Evolutionary conservation across 768 basidiomycete genomes (phyloP), one percentile per base, ranked within the genome.

Genomic region (Saitozyma sp.): DNA sequence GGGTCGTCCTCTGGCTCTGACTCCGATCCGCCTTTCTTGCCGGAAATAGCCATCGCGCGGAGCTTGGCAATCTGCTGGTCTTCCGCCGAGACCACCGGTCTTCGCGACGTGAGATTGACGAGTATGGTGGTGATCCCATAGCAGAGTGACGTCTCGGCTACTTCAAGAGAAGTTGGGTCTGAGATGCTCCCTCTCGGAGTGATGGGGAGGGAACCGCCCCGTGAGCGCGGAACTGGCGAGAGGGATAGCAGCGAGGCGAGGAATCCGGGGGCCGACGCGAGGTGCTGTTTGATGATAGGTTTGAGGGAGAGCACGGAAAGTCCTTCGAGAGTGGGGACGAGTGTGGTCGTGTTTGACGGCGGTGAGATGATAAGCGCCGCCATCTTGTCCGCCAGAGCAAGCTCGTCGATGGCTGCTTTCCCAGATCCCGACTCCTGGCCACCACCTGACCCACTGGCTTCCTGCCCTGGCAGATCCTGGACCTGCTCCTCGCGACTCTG

Each of bases 51-150:
- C 88, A 97, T 90, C 54, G 82, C 83, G 67, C 86, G 85, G 45
- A 97, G 82, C 75, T 87, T 90, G 58, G 87, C 86, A 6, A 95
- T 84, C 73, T 96, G 92, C 39, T 83, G 82, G 73, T 95, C 88
- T 77, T 96, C 92, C 56, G 89, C 86, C 8, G 84, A 88, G 19
- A 92, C 81, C 11, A 83, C 85, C 8, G 88, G 88, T 55, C 84
- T 86, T 74, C 89, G 89, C 10, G 84, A 80, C 51, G 87, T 87
- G 43, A 96, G 76, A 74, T 96, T 93, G 64, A 84, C 80, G 53
- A 91, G 83, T 65, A 94, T 87, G 56, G 86, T 83, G 38, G 89
- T 84, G 49, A 92, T 77, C 7, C 94, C 94, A 66, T 90, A 98
- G 40, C 88, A 80, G 6, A 90, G 80, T 1, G 88, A 83, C 6